phyloP scores from a whole-genome alignment of 2,329 filamentous ascomycete genomes.

The Colletotrichum plurivorum region DNA sequence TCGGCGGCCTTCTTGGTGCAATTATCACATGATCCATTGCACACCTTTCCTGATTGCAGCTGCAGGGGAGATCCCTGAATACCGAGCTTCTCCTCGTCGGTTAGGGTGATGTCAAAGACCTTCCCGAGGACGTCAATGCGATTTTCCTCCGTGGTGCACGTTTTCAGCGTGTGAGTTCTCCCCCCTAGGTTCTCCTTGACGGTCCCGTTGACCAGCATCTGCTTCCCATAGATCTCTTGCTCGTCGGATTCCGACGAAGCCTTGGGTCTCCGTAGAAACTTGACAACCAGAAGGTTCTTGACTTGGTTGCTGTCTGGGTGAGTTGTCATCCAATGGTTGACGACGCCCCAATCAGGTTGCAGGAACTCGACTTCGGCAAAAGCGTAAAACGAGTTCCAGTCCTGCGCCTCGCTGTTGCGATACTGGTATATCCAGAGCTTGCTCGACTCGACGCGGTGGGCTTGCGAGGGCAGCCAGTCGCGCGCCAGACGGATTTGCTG shows the following conservation, averaged over 20 bases:
- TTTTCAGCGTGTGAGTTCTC: constrained; percentile 61
- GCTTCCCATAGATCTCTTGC: constrained; percentile 64
- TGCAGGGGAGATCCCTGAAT: constrained; percentile 6
- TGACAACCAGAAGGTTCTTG: constrained; percentile 64
- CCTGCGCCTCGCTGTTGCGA: constrained; percentile 59
- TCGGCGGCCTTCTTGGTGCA: not conserved
- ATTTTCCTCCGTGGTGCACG: constrained; percentile 66
- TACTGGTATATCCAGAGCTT: constrained; percentile 76
- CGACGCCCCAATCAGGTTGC: constrained; percentile 70
- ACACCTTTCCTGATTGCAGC: not conserved
- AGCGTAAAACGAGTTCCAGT: constrained; percentile 74
- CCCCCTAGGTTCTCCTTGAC: constrained; percentile 69
- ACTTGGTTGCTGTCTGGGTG: constrained; percentile 67
- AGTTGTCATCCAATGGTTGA: constrained; percentile 71
- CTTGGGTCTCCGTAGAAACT: constrained; percentile 63
- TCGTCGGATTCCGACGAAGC: constrained; percentile 52
- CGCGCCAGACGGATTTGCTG: constrained; percentile 69
- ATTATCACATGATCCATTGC: not conserved
- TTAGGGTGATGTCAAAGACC: constrained; percentile 44
- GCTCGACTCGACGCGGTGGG: constrained; percentile 54
- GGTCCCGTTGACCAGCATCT: constrained; percentile 64
- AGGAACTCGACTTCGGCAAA: constrained; percentile 78
- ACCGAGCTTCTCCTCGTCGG: not conserved
- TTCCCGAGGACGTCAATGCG: constrained; percentile 63
- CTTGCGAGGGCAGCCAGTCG: constrained; percentile 62